Conservation (phyloP, 2,329 filamentous ascomycete genomes). For the Mycocentrospora acerina region DNA sequence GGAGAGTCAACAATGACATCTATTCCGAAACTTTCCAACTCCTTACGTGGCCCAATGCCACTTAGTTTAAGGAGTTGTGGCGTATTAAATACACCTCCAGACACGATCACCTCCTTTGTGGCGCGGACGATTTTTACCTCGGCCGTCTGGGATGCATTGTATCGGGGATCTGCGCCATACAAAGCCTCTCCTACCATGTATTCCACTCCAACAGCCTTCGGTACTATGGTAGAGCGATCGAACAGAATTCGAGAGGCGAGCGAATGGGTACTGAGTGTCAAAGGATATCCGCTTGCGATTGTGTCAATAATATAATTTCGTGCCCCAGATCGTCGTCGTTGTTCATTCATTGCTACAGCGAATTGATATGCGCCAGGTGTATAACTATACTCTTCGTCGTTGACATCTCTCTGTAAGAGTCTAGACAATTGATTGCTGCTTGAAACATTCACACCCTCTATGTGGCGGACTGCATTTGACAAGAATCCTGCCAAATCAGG, state of each 20-base stretch:
- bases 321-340: too few relatives aligned
- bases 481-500: too few relatives aligned
- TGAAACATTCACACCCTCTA: too few relatives aligned
- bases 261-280: constrained; percentile 59
- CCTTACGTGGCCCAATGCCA: constrained; percentile 58
- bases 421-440: neutral
- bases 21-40: constrained; percentile 57
- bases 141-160: constrained; percentile 35
- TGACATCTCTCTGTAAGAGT: too few relatives aligned
- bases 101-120: constrained; percentile 26
- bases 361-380: too few relatives aligned
- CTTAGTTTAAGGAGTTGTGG: constrained; percentile 65
- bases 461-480: too few relatives aligned
- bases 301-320: constrained; percentile 54
- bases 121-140: constrained; percentile 17
- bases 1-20: constrained; percentile 53
- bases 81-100: constrained; percentile 58
- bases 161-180: constrained; percentile 41
- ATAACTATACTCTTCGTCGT: too few relatives aligned
- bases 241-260: constrained; percentile 65
- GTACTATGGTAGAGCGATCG: constrained; percentile 56
- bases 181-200: constrained; percentile 41
- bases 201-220: constrained; percentile 46
- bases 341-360: too few relatives aligned
- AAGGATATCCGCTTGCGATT: constrained; percentile 51